Percentiles rank a stretch among this genome's conserved stretches.
These are phyloP conservation scores for Cymbopogon flexuosus DNA, from an alignment of 202 grass and related monocot genomes.

Conservation along the genomic window DNA sequence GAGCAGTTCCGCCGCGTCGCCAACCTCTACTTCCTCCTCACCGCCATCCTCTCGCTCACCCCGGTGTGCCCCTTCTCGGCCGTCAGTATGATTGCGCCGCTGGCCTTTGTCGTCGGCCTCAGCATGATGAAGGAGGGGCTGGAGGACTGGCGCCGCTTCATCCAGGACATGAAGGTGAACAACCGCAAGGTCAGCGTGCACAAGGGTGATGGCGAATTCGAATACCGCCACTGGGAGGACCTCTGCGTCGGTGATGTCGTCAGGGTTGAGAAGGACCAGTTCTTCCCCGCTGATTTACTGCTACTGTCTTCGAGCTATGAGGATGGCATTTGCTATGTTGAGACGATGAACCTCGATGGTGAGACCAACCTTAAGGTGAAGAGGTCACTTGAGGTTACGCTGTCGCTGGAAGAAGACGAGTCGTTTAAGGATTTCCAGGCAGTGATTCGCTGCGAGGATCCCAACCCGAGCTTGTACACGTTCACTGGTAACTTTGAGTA, in stretches of 20 bases:
- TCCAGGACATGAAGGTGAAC: conserved; percentile 98
- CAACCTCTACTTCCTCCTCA: conserved; percentile 93
- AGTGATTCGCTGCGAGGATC: conserved; percentile 79
- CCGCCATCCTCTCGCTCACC: conserved; percentile 85
- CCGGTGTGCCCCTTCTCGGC: conserved; percentile 77
- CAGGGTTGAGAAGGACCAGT: conserved; percentile 93
- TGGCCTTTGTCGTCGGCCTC: conserved; percentile 81
- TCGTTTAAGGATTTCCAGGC: conserved; percentile 70
- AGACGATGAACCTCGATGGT: conserved; percentile 98
- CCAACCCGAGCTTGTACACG: conserved; percentile 83
- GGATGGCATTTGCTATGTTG: conserved; percentile 97
- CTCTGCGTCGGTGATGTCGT: conserved; percentile 84
- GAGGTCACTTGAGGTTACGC: conserved; percentile 80
- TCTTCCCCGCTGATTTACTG: conserved; percentile 88
- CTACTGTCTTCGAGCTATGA: conserved; percentile 85
- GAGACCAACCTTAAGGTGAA: conserved; percentile 98
- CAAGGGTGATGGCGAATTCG: conserved; percentile 58
- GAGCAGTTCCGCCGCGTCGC: conserved; percentile 97
- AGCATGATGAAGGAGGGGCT: conserved; percentile 94
- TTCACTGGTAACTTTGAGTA: conserved; percentile 92
- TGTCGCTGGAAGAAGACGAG: conserved; percentile 73
- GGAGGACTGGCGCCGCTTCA: conserved; percentile 92
- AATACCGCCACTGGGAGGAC: conserved; percentile 62
- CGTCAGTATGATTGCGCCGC: conserved; percentile 78
- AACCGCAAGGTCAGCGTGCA: conserved; percentile 66